phyloP scores from a whole-genome alignment of 2,329 filamentous ascomycete species.

The Phialophora verrucosa region DNA sequence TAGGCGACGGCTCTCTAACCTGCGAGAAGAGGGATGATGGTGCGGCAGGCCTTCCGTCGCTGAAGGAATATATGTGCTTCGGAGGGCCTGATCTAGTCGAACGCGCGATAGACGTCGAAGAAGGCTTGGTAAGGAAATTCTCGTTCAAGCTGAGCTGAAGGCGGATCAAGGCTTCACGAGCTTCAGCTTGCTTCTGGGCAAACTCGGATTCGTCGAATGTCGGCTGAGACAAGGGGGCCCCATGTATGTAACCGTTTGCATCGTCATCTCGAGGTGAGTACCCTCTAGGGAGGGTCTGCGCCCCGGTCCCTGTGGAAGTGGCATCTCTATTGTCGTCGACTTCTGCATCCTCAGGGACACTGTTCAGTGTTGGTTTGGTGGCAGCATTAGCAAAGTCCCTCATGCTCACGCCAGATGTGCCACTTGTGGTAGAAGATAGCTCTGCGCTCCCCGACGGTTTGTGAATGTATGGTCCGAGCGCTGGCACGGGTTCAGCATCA shows the following conservation, averaged over 20 bases:
- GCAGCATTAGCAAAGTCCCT: slow-evolving; percentile 36
- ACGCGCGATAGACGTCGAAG: slow-evolving; percentile 13
- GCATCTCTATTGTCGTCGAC: slow-evolving; percentile 12
- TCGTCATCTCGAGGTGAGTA: neutral
- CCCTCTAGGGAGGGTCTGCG: neutral
- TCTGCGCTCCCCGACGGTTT: slow-evolving; percentile 16
- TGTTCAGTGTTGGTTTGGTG: slow-evolving; percentile 26
- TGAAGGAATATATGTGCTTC: slow-evolving; percentile 22
- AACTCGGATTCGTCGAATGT: slow-evolving; percentile 37
- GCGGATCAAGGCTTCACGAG: slow-evolving; percentile 36
- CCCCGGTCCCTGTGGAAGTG: neutral
- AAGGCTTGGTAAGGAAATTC: slow-evolving; percentile 30
- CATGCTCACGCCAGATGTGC: slow-evolving; percentile 27
- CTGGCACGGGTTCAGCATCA: neutral
- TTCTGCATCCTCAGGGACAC: slow-evolving; percentile 29
- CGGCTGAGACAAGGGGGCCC: slow-evolving; percentile 12
- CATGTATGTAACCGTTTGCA: slow-evolving; percentile 2
- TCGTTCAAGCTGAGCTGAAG: slow-evolving; percentile 39
- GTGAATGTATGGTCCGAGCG: slow-evolving; percentile 20
- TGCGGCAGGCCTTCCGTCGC: slow-evolving; percentile 29
- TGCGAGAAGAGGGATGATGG: slow-evolving; percentile 33
- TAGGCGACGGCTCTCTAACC: slow-evolving; percentile 24
- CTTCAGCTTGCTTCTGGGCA: slow-evolving; percentile 38
- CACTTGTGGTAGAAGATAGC: slow-evolving; percentile 22
- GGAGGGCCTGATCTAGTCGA: slow-evolving; percentile 19